Percentiles rank a stretch among this genome's conserved stretches.
These are phyloP conservation scores for Trichoderma gamsii DNA, from an alignment of 495 filamentous ascomycete genomes.

Conservation along the genomic window DNA sequence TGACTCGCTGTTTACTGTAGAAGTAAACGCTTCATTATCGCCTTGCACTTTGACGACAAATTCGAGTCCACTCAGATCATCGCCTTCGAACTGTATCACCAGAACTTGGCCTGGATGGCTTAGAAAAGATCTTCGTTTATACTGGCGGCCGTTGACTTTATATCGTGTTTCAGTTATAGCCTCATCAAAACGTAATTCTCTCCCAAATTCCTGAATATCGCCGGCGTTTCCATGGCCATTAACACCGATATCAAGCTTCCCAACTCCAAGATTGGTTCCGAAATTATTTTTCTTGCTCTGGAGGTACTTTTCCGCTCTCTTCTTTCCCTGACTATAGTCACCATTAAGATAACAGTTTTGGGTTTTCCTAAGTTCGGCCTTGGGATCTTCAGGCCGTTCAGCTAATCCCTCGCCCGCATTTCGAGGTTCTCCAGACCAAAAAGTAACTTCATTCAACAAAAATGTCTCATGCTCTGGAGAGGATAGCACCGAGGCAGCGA, in stretches of 20 bases:
- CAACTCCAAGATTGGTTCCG: constrained; percentile 21
- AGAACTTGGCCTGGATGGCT: constrained; percentile 19
- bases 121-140: constrained; percentile 17
- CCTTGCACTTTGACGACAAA: constrained; percentile 14
- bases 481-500: constrained; percentile 19
- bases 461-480: constrained; percentile 16
- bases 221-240: background rate
- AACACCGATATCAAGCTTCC: constrained; percentile 16
- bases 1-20: constrained; percentile 4
- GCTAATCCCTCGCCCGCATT: background rate
- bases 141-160: constrained; percentile 1
- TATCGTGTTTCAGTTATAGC: constrained; percentile 18
- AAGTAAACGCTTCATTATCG: constrained; percentile 19
- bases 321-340: constrained; percentile 18
- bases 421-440: constrained; percentile 18
- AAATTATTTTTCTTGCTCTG: constrained; percentile 18
- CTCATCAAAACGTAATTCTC: constrained; percentile 18
- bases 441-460: constrained; percentile 19
- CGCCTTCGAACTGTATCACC: constrained; percentile 16
- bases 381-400: background rate
- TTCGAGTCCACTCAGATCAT: constrained; percentile 14
- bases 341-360: constrained; percentile 16
- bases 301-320: constrained; percentile 18
- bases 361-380: constrained; percentile 17
- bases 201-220: background rate